Evolutionary conservation across 139 green algal genomes (phyloP), one percentile per base, ranked within the genome.

Genomic region (Pedinophyceae sp.): DNA sequence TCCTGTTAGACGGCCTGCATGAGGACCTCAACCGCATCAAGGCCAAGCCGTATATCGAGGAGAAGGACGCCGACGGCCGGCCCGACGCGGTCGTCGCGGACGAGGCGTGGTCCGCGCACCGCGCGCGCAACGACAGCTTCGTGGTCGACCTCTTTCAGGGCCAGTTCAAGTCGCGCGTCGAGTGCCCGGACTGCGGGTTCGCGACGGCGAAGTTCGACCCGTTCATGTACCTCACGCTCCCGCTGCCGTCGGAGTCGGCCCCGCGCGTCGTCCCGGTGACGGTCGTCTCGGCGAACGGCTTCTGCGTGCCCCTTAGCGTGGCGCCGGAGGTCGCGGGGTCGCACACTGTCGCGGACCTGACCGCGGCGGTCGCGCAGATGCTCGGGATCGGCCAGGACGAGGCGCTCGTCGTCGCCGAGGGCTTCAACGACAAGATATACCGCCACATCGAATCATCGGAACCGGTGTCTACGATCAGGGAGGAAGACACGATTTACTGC

Each of bases 171-270:
- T 89, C 76, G 26, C 86, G 72, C 1, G 68, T 96, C 20, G 75
- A 81, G 40, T 96, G 88, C 60, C 88, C 88, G 2, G 10, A 72
- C 2, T 97, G 89, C 70, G 26, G 53, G 48, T 70, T 78, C 60
- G 63, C 58, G 30, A 81, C 62, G 7, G 64, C 84, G 48, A 95
- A 90, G 58, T 95, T 96, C 58, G 89, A 97, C 69, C 85, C 89
- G 1, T 91, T 94, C 73, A 94, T 94, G 83, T 95, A 94, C 66
- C 67, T 97, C 20, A 87, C 85, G 0, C 76, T 97, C 61, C 87
- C 83, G 2, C 71, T 97, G 58, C 89, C 89, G 15, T 38, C 50
- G 28, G 13, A 43, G 10, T 54, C 67, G 29, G 65, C 63, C 57
- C 68, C 50, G 20, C 55, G 66, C 20, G 56, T 23, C 38, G 27